phyloP scores from a whole-genome alignment of 2,329 filamentous ascomycete genomes.

The Myriosclerotinia scirpicola region DNA sequence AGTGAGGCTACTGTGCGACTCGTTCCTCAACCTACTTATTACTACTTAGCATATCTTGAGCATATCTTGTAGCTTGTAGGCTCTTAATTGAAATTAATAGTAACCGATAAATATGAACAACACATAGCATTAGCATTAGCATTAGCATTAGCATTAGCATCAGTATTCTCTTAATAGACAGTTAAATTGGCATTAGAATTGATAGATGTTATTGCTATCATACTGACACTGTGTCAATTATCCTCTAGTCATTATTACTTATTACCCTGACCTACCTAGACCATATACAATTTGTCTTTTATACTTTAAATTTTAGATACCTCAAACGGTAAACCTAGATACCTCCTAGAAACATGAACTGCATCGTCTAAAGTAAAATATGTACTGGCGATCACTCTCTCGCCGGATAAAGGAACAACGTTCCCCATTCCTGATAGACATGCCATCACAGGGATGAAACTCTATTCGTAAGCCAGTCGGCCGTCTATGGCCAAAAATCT shows the following conservation, averaged over 20 bases:
- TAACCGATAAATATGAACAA: constrained; percentile 6
- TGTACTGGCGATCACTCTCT: neutral
- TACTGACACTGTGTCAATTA: neutral
- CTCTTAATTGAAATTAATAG: constrained; percentile 1
- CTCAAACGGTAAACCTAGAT: neutral
- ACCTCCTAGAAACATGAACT: neutral
- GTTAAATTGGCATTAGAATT: neutral
- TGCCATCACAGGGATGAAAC: constrained; percentile 20
- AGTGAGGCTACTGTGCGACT: neutral
- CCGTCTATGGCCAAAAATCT: constrained; percentile 13
- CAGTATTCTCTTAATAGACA: neutral
- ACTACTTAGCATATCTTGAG: neutral
- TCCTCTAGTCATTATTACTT: too few relatives aligned
- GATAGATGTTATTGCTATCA: neutral
- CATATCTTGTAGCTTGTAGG: neutral
- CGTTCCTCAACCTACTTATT: neutral
- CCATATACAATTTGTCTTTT: neutral
- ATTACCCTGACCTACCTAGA: neutral
- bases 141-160: neutral
- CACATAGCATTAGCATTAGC: neutral
- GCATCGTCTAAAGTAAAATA: constrained; percentile 7
- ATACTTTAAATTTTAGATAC: neutral
- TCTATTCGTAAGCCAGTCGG: constrained; percentile 16
- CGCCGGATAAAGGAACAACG: neutral
- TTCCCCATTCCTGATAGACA: constrained; percentile 10